Conservation (phyloP, 306 rosid genomes). For the Casuarina cunninghamiana region DNA sequence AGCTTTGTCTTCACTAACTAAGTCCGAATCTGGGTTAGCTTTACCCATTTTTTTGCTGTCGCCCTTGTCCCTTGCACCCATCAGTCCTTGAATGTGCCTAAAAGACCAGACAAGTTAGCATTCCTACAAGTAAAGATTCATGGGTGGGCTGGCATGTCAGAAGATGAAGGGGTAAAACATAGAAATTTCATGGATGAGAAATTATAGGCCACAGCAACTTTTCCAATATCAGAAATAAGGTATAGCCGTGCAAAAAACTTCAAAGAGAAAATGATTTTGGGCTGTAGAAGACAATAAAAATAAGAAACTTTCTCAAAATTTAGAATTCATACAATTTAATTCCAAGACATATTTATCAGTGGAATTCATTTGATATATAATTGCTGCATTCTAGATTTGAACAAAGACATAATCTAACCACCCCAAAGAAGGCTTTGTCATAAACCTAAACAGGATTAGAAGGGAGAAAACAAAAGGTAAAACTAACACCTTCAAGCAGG, state of each 20-base stretch:
- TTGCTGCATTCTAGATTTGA: background rate
- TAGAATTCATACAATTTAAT: background rate
- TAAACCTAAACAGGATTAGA: background rate
- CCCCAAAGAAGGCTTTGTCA: background rate
- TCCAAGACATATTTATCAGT: background rate
- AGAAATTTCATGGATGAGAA: background rate
- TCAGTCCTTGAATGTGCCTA: conserved; percentile 44
- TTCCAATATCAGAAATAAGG: background rate
- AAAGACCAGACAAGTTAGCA: background rate
- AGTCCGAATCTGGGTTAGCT: conserved; percentile 33
- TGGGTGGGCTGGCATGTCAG: background rate
- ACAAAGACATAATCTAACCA: no score
- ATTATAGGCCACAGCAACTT: background rate
- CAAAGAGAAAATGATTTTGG: background rate
- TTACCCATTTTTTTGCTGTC: conserved; percentile 36
- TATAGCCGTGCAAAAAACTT: background rate
- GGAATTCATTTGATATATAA: background rate
- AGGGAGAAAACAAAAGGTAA: background rate
- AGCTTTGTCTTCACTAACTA: conserved; percentile 36
- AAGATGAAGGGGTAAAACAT: background rate
- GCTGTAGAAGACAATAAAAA: background rate
- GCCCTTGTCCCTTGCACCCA: conserved; percentile 32
- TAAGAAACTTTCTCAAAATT: background rate
- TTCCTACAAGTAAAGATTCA: conserved; percentile 13
- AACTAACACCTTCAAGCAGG: background rate